Evolutionary conservation across 2,329 filamentous ascomycete genomes (phyloP), one percentile per base, ranked within the genome.

Genomic region (Rhinocladiella similis): DNA sequence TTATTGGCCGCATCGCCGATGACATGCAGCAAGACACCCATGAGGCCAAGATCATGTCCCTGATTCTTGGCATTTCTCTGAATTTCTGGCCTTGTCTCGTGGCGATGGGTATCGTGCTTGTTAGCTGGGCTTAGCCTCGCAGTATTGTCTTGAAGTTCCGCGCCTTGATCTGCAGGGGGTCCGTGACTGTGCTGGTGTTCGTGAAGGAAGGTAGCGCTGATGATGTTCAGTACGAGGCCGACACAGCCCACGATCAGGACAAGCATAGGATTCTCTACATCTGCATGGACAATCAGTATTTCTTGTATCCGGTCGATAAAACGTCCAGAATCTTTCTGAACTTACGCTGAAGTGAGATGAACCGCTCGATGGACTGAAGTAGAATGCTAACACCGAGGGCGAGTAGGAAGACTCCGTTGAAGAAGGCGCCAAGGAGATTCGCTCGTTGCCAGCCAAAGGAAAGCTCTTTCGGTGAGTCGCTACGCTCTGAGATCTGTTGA

Each of bases 391-490:
- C 81, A 75, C 94, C 97, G 5, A 99, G 83, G 7, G 94, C 93
- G 69, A 99, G 93, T 43, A 99, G 81, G 77, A 99, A 99, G 46
- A 97, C 93, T 63, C 93, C 93, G 68, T 99, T 99, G 75, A 97
- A 90, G 66, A 97, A 87, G 47, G 93, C 93, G 68, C 93, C 93
- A 3, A 99, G 82, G 7, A 96, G 97, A 78, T 99, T 94, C 35
- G 93, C 94, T 64, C 94, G 90, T 78, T 97, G 88, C 89, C 91
- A 97, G 89, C 93, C 66, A 29, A 7, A 19, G 16, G 36, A 10
- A 18, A 39, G 27, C 33, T 36, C 19, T 49, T 41, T 18, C 25
- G 38, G 60, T 18, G n/a, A 54, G 53, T 45, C 20, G n/a, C 14
- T 27, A 29, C 19, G 22, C 18, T 43, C 16, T 14, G 27, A 10